A percentile compares a stretch with the other conserved stretches of the same genome.
Conservation (phyloP, 768 basidiomycete species). For the Suillus clintonianus region DNA sequence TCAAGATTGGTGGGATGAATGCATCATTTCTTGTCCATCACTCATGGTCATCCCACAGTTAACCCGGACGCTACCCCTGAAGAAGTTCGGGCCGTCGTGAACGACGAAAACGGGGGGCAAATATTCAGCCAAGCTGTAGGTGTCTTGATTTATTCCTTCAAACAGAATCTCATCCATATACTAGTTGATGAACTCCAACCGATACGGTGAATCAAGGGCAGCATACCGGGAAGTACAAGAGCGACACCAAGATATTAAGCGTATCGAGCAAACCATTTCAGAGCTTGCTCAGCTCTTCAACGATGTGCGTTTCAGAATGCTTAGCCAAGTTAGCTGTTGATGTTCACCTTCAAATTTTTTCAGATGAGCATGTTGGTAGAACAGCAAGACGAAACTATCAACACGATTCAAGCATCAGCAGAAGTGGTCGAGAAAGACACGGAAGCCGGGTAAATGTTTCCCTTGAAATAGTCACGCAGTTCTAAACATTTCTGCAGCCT, state of each 20-base stretch:
- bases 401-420: constrained; percentile 79
- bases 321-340: not conserved
- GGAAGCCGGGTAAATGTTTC: constrained; percentile 69
- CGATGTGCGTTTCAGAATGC: constrained; percentile 57
- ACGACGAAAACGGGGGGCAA: constrained; percentile 79
- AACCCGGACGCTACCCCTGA: constrained; percentile 93
- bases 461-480: not conserved
- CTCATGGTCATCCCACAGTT: constrained; percentile 43
- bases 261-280: constrained; percentile 89
- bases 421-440: constrained; percentile 76
- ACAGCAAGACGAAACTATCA: constrained; percentile 89
- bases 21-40: not conserved
- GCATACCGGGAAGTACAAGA: constrained; percentile 98
- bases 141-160: not conserved
- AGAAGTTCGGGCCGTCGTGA: constrained; percentile 84
- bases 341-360: constrained; percentile 2
- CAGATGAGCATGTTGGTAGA: constrained; percentile 95
- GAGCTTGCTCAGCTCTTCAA: constrained; percentile 96
- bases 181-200: constrained; percentile 86
- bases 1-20: constrained; percentile 68
- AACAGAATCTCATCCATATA: constrained; percentile 1
- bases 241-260: constrained; percentile 93
- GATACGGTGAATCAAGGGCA: constrained; percentile 85
- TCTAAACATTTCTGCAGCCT: constrained; percentile 47
- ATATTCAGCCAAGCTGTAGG: constrained; percentile 88